Base-by-base conservation (phyloP, 495 filamentous ascomycete species). In the Amorphotheca resinae region DNA sequence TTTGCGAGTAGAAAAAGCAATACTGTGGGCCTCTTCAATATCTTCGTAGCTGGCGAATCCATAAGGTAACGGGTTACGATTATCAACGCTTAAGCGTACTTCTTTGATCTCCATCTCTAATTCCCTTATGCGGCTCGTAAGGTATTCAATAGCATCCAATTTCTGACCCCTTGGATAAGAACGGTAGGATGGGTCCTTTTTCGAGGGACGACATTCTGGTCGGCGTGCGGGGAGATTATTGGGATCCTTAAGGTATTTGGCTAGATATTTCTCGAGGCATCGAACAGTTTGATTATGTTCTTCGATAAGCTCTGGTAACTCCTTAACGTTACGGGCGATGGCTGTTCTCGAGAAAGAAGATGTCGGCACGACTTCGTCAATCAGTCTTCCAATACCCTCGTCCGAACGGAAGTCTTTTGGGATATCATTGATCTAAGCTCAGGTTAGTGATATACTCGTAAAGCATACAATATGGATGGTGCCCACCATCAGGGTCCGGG, bases 21-120 rank as follows among this genome's bases (percentile, higher is more conserved):
- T 84, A 6, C 77, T 75, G 57, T 98, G 91, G 2, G 93, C 87
- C 34, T 89, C 82, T 26, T 78, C 72, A 39, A 96, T 93, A 38
- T 74, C 79, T 22, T 87, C 78, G 64, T 87, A 96, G 47, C 85
- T 93, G 7, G 91, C 87, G 61, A 98, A 98, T 1, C 91, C 91
- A 60, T 84, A 98, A 0, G 84, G 73, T 73, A 93, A 82, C 22
- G 87, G 76, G 53, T 87, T 82, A 23, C 88, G 76, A 56, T 79
- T 84, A 58, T 96, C 89, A 26, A 96, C 76, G 2, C 75, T 77
- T 11, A 77, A 72, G 16, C 91, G 76, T 1, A 85, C 79, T 42
- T 87, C 78, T 54, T 83, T 82, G 56, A 98, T 87, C 54, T 88
- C 74, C 17, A 76, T 63, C 62, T 95, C 89, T 33, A 98, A 67